Conservation (phyloP, 305 asterid genomes). For the Fraxinus platypoda region DNA sequence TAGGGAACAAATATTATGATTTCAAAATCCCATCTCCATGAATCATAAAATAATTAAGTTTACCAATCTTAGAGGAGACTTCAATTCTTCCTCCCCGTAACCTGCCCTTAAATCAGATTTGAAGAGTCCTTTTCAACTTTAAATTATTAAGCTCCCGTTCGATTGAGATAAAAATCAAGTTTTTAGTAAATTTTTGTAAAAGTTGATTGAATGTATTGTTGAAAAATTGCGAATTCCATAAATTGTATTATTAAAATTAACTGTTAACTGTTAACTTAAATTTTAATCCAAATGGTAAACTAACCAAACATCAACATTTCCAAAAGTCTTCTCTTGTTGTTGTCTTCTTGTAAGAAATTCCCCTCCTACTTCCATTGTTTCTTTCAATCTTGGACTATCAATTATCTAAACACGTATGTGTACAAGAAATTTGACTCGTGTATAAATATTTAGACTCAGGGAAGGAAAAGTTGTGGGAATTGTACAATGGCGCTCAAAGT, state of each 20-base stretch:
- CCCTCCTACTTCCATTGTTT: neutral
- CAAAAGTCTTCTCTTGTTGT: neutral
- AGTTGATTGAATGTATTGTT: no score
- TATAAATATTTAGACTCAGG: neutral
- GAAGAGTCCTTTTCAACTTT: neutral
- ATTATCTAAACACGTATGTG: neutral
- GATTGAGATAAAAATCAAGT: no score
- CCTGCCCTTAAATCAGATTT: neutral
- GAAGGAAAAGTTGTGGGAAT: neutral
- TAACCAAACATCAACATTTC: neutral
- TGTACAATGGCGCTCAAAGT: conserved; percentile 43
- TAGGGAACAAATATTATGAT: neutral
- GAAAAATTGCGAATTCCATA: no score
- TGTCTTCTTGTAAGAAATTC: neutral
- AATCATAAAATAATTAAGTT: neutral
- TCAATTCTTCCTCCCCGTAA: neutral
- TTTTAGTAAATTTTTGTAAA: no score
- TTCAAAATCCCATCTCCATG: neutral
- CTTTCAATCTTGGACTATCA: neutral
- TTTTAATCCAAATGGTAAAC: no score
- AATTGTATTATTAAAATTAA: no score
- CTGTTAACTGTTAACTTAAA: no score
- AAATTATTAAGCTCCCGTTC: neutral
- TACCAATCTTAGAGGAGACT: neutral
- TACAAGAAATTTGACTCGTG: neutral